Percentiles rank a stretch among this genome's conserved stretches.
Conservation (phyloP, 2,329 filamentous ascomycete genomes). For the Beauveria bassiana region DNA sequence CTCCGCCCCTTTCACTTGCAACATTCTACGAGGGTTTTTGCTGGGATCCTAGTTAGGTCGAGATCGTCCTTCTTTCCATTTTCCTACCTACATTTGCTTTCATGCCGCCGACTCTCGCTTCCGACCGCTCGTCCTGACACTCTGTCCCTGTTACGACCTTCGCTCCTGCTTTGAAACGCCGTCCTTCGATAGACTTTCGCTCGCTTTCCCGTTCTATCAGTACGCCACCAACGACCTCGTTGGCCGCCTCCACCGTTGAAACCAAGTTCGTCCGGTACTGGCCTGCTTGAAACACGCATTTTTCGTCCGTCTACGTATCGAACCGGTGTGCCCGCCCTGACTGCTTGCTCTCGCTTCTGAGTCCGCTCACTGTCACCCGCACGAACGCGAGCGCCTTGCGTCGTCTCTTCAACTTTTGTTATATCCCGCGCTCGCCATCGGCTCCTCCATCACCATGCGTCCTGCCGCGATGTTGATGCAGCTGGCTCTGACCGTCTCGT, state of each 20-base stretch:
- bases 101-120: slow-evolving; percentile 5
- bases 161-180: neutral
- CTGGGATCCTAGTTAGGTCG: neutral
- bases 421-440: neutral
- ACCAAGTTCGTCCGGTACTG: neutral
- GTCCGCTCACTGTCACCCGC: neutral
- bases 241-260: slow-evolving; percentile 8
- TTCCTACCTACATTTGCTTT: neutral
- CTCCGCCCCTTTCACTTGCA: slow-evolving; percentile 6
- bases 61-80: neutral
- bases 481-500: slow-evolving; percentile 41
- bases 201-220: neutral
- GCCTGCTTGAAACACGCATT: neutral
- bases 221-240: neutral
- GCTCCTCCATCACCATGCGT: slow-evolving; percentile 36
- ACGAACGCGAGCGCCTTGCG: neutral
- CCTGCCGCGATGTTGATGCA: slow-evolving; percentile 37
- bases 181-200: neutral
- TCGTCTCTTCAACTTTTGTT: neutral
- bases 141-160: neutral
- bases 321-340: neutral
- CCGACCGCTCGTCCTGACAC: neutral
- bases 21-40: neutral
- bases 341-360: neutral
- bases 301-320: neutral